phyloP scores from a whole-genome alignment of 2,329 filamentous ascomycete genomes.

The Xylaria sp. region DNA sequence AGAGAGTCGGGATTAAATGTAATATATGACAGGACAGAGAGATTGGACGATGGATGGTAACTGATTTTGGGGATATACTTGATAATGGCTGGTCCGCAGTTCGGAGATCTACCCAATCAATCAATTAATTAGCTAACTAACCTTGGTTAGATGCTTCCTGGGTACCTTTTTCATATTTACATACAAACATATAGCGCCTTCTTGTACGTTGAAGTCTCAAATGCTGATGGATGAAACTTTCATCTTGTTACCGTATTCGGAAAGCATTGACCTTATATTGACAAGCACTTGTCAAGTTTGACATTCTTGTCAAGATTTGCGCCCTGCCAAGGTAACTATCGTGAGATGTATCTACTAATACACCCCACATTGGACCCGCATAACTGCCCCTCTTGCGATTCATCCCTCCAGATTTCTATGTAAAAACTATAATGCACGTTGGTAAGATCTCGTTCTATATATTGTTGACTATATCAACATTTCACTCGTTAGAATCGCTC shows the following conservation, averaged over 20 bases:
- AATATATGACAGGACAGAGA: not conserved
- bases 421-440: not conserved
- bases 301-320: constrained; percentile 2
- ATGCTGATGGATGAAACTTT: not conserved
- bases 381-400: constrained; percentile 1
- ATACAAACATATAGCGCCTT: not conserved
- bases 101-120: not conserved
- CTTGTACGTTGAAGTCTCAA: not conserved
- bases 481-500: constrained; percentile 1
- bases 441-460: constrained; percentile 8
- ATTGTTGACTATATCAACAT: not conserved
- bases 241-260: not conserved
- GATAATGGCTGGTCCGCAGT: not conserved
- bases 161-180: not conserved
- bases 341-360: not conserved
- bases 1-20: not conserved
- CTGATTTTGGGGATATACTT: not conserved
- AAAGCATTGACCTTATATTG: not conserved
- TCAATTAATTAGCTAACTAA: not conserved
- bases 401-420: not conserved
- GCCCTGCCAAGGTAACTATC: constrained; percentile 8
- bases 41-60: not conserved
- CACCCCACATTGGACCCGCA: not conserved
- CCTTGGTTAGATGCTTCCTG: not conserved
- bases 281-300: constrained; percentile 19